A percentile compares a stretch with the other conserved stretches of the same genome.
Conservation (phyloP, 345 rosid species). For the Lagerstroemia speciosa region DNA sequence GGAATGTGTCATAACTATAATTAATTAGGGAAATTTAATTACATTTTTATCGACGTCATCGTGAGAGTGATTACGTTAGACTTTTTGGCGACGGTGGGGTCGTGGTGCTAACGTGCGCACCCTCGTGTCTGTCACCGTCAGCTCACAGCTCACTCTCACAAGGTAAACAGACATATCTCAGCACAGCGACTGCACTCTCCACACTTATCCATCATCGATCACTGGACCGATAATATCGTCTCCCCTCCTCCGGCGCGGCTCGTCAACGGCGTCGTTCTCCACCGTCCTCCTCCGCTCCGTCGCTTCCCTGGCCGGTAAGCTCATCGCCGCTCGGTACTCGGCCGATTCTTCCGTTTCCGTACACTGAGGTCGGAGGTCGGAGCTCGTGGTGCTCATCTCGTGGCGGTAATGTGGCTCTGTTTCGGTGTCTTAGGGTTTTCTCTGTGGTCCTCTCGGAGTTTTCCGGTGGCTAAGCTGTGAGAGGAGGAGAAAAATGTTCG, state of each 20-base stretch:
- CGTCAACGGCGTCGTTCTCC: not conserved
- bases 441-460: not conserved
- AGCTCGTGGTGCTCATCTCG: not conserved
- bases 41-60: too few species aligned
- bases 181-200: not conserved
- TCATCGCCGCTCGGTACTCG: not conserved
- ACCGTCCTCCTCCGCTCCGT: not conserved
- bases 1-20: too few species aligned
- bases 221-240: not conserved
- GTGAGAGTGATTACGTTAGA: not conserved
- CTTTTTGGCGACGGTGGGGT: not conserved
- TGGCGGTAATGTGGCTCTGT: not conserved
- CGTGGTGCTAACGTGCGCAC: slow-evolving; percentile 6
- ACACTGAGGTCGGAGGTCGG: not conserved
- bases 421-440: not conserved
- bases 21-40: too few species aligned
- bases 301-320: not conserved
- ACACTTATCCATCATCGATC: not conserved
- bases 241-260: too few species aligned
- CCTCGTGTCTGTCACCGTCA: not conserved
- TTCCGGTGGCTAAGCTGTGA: slow-evolving; percentile 7
- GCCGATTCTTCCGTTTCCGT: not conserved
- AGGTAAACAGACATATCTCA: not conserved
- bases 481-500: slow-evolving; percentile 48
- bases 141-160: not conserved